phyloP scores from a whole-genome alignment of 148 eudicot genomes.

The Chenopodium quinoa region DNA sequence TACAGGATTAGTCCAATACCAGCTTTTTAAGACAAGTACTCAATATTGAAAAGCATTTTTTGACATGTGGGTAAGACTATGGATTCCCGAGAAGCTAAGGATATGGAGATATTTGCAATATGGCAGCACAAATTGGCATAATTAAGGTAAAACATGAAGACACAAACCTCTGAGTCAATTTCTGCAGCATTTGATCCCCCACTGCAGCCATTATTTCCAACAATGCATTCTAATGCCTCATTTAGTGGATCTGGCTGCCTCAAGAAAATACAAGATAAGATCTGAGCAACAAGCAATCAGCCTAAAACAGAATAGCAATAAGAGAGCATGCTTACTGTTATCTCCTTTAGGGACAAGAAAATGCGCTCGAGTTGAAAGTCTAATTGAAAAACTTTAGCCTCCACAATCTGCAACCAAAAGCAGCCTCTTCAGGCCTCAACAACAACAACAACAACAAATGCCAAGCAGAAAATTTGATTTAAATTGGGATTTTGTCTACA shows the following conservation, averaged over 20 bases:
- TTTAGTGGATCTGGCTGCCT: slow-evolving; percentile 84
- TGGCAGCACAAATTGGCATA: background rate
- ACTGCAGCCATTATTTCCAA: slow-evolving; percentile 49
- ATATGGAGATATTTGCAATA: background rate
- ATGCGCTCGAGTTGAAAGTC: slow-evolving; percentile 85
- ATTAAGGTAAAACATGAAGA: slow-evolving; percentile 1
- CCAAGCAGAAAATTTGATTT: no score
- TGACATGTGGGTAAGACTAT: no score
- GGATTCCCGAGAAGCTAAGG: background rate
- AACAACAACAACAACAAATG: background rate
- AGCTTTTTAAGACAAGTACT: background rate
- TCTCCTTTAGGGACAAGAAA: slow-evolving; percentile 78
- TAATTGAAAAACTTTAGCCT: slow-evolving; percentile 89
- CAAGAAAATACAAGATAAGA: slow-evolving; percentile 14
- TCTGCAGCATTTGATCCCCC: slow-evolving; percentile 59
- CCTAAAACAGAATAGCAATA: slow-evolving; percentile 8
- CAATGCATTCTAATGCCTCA: slow-evolving; percentile 80
- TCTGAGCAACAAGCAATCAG: background rate
- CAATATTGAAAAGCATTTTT: background rate
- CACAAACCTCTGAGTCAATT: slow-evolving; percentile 64
- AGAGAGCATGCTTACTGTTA: slow-evolving; percentile 49
- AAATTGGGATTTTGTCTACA: no score
- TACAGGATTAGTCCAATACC: background rate
- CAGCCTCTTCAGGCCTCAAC: slow-evolving; percentile 13
- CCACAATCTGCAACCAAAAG: slow-evolving; percentile 57